phyloP scores from a whole-genome alignment of 352 stramenopile species.

The Globisporangium sylvaticum region DNA sequence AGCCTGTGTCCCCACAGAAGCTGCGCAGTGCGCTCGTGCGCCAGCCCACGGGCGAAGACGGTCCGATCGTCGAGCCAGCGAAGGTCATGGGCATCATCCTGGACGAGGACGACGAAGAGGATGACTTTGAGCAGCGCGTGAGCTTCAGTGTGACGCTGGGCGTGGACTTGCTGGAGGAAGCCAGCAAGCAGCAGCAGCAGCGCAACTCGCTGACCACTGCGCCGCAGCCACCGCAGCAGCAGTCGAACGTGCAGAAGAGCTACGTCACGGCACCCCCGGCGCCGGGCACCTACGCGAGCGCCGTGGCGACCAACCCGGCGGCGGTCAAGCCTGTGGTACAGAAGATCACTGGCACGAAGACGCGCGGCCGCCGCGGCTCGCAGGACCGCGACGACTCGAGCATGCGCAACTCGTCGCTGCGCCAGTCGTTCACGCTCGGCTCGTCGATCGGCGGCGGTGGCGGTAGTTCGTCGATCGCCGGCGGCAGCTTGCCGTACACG shows the following conservation, averaged over 20 bases:
- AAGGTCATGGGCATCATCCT: slow-evolving; percentile 81
- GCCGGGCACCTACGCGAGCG: slow-evolving; percentile 24
- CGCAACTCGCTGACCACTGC: slow-evolving; percentile 43
- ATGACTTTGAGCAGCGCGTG: slow-evolving; percentile 43
- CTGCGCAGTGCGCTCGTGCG: slow-evolving; percentile 29
- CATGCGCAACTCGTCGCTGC: slow-evolving; percentile 19
- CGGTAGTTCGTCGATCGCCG: neutral
- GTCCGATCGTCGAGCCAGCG: slow-evolving; percentile 55
- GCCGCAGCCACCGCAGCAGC: slow-evolving; percentile 11
- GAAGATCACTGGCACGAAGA: slow-evolving; percentile 3
- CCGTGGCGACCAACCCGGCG: slow-evolving; percentile 22
- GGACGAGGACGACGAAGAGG: slow-evolving; percentile 54
- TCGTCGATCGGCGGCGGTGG: slow-evolving; percentile 12
- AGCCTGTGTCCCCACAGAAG: slow-evolving; percentile 15
- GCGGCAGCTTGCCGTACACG: slow-evolving; percentile 36
- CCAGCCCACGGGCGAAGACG: slow-evolving; percentile 78
- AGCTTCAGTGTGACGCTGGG: slow-evolving; percentile 84
- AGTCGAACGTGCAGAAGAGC: slow-evolving; percentile 14
- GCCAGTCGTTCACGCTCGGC: slow-evolving; percentile 20
- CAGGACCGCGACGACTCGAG: slow-evolving; percentile 37
- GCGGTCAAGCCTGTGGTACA: neutral
- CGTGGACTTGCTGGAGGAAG: slow-evolving; percentile 60
- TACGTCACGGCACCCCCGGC: slow-evolving; percentile 20
- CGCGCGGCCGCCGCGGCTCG: slow-evolving; percentile 51
- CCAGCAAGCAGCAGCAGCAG: slow-evolving; percentile 58